Evolutionary conservation across 371 early-diverging fungal species (phyloP), one percentile per base, ranked within the genome.

Genomic region (Mucor saturninus): DNA sequence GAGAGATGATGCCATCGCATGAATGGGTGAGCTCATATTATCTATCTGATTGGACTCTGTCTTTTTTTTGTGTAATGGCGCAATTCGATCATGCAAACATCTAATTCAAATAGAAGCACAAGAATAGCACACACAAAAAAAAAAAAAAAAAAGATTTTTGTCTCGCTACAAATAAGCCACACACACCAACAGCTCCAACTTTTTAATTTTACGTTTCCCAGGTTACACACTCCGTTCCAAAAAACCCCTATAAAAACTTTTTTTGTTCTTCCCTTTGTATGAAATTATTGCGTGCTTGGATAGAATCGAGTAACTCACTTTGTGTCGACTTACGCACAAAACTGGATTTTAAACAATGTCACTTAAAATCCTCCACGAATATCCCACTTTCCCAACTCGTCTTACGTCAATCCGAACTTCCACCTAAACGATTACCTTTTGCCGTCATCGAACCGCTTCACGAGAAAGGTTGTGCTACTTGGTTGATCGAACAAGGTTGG

Each of bases 401-500:
- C 13, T 6, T 45, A 40, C 40, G 61, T 26, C 61, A 61, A 45
- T 53, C 61, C 6, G 79, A 82, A 62, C 60, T 82, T 2, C 83
- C 83, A 5, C 69, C 76, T 15, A 78, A 78, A 51, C 67, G 66
- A 9, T 49, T 63, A 9, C 76, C 79, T 11, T 76, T 82, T 65
- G 77, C 80, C 6, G 60, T 82, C 15, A 42, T 82, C 28, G 68
- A 73, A 31, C 77, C 83, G 3, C 2, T 29, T 28, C 35, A 57
- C 30, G 11, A n/a, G 5, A 28, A 49, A 21, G 68, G 51, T 5
- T 53, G 72, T 35, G 26, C 61, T 14, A 52, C 67, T 5, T 73
- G 76, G 71, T 64, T 79, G 5, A 29, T 51, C 1, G 67, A 72
- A 26, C 63, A 64, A 11, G 79, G 78, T 5, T 82, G 83, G 83